Conservation (phyloP, 148 eudicot genomes). For the Cornus suecica region DNA sequence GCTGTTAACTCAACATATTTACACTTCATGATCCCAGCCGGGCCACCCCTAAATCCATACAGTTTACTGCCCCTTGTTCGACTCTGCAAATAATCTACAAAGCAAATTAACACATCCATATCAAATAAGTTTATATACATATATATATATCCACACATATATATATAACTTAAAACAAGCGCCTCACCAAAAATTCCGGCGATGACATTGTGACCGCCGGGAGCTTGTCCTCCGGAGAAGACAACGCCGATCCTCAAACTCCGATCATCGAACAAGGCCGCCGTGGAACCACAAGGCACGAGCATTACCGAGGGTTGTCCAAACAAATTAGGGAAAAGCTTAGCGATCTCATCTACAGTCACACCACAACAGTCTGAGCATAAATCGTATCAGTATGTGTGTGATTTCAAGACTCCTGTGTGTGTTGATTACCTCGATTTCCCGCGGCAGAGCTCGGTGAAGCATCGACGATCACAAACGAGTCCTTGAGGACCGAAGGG, state of each 20-base stretch:
- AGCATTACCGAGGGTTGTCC: conserved; percentile 32
- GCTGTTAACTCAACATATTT: conserved; percentile 28
- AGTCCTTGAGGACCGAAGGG: conserved; percentile 27
- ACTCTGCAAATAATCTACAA: conserved; percentile 33
- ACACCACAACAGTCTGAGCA: background rate
- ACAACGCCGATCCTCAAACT: conserved; percentile 35
- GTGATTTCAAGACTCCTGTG: background rate
- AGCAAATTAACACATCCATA: conserved; percentile 4
- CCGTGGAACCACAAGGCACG: conserved; percentile 10
- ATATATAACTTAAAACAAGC: background rate
- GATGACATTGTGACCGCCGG: conserved; percentile 43
- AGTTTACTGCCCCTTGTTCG: conserved; percentile 31
- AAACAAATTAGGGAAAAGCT: conserved; percentile 35
- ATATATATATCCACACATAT: background rate
- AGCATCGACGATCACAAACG: conserved; percentile 28
- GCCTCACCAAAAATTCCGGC: conserved; percentile 35
- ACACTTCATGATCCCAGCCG: conserved; percentile 40
- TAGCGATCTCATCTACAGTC: conserved; percentile 31
- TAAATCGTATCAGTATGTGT: background rate
- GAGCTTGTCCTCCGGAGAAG: conserved; percentile 45
- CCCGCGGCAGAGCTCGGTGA: conserved; percentile 35
- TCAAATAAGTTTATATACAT: too few relatives aligned
- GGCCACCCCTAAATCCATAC: conserved; percentile 40
- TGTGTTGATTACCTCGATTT: conserved; percentile 23
- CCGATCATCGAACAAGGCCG: background rate